A percentile compares a stretch with the other conserved stretches of the same genome.
Conservation (phyloP, 257 asterid genomes). For the Ophiorrhiza pumila region DNA sequence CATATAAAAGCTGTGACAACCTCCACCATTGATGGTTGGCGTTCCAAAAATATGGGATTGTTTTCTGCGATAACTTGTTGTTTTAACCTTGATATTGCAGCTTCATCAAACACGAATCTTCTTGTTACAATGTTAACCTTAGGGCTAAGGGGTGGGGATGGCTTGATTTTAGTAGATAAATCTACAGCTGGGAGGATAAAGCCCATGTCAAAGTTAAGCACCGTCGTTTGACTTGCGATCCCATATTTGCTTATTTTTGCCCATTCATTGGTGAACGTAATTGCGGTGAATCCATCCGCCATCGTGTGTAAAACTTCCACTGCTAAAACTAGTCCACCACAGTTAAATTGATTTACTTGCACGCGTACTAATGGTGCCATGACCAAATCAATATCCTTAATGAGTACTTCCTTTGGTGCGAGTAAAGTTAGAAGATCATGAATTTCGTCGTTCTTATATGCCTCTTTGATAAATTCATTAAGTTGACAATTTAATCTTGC, state of each 20-base stretch:
- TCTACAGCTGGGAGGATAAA: not conserved
- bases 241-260: conserved; percentile 2
- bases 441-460: not conserved
- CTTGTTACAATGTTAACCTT: conserved; percentile 1
- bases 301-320: not conserved
- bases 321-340: conserved; percentile 13
- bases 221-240: not conserved
- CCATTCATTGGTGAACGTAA: conserved; percentile 3
- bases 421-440: not conserved
- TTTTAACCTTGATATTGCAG: conserved; percentile 13
- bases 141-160: not conserved
- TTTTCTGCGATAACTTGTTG: not conserved
- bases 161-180: not conserved
- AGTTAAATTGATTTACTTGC: conserved; percentile 2
- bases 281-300: conserved; percentile 4
- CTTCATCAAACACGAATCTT: conserved; percentile 13
- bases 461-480: not conserved
- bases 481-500: conserved; percentile 4
- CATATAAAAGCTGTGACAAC: conserved; percentile 15
- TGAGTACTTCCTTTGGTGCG: conserved; percentile 8
- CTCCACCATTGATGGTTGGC: conserved; percentile 5
- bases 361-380: conserved; percentile 9
- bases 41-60: not conserved
- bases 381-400: conserved; percentile 7
- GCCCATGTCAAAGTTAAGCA: not conserved